Evolutionary conservation across 129 eudicot species (phyloP).

Genomic region (Silybum marianum): DNA sequence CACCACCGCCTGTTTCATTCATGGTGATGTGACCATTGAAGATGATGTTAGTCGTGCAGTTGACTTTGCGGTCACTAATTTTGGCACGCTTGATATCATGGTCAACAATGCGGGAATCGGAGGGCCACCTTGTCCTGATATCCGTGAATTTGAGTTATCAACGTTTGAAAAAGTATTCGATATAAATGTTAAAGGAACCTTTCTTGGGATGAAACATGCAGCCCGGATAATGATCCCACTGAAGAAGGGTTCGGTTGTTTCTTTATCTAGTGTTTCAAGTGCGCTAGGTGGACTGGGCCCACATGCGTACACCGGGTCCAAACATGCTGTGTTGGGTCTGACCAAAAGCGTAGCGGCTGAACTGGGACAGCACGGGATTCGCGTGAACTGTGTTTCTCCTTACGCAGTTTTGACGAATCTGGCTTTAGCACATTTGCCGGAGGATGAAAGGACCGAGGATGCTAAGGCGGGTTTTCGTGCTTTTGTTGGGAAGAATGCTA

Average conservation of each 20-base stretch:
- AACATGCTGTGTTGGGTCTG: constrained; percentile 78
- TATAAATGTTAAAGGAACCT: constrained; percentile 78
- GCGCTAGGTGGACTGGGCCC: constrained; percentile 70
- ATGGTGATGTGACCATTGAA: constrained; percentile 72
- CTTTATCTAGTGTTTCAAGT: constrained; percentile 63
- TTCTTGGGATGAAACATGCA: constrained; percentile 94
- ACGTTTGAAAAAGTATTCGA: constrained; percentile 64
- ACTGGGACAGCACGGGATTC: constrained; percentile 72
- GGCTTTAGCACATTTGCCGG: constrained; percentile 71
- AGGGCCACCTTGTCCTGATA: constrained; percentile 78
- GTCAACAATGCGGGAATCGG: constrained; percentile 83
- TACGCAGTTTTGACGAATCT: constrained; percentile 68
- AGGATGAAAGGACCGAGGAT: constrained; percentile 68
- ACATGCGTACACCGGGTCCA: constrained; percentile 81
- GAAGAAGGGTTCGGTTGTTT: constrained; percentile 68
- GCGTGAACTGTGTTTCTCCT: constrained; percentile 94
- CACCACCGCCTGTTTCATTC: constrained; percentile 48
- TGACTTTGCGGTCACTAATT: constrained; percentile 57
- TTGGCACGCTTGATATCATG: constrained; percentile 79
- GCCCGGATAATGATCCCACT: constrained; percentile 85
- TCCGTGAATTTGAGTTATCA: constrained; percentile 58
- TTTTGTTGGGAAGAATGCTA: constrained; percentile 57
- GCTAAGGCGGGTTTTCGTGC: constrained; percentile 51
- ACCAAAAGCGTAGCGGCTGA: constrained; percentile 92
- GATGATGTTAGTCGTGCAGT: constrained; percentile 66